Percentiles rank a stretch among this genome's conserved stretches.
Conservation (phyloP, 805 yeast genomes). For the Candida alai region DNA sequence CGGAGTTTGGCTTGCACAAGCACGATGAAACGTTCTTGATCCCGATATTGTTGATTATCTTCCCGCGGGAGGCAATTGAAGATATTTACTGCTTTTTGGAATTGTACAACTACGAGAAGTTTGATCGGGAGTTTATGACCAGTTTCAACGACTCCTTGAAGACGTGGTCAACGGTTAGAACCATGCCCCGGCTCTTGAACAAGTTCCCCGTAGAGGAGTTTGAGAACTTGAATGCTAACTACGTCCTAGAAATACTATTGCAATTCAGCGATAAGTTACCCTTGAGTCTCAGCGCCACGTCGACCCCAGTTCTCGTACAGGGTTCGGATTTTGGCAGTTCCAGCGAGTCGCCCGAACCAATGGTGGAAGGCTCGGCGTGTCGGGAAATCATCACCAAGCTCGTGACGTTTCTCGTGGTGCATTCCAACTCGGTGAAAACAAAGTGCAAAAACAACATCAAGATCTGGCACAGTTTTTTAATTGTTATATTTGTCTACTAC, state of each 20-base stretch:
- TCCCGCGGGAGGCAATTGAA: constrained; percentile 20
- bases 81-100: constrained; percentile 30
- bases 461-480: constrained; percentile 29
- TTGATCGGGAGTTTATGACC: constrained; percentile 23
- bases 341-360: not conserved
- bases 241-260: constrained; percentile 30
- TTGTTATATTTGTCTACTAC: constrained; percentile 33
- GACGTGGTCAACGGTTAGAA: constrained; percentile 24
- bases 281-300: constrained; percentile 41
- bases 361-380: constrained; percentile 17
- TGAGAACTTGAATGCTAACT: constrained; percentile 25
- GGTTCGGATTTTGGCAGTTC: not conserved
- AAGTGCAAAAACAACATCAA: constrained; percentile 25
- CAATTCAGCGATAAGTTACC: constrained; percentile 42
- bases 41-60: constrained; percentile 31
- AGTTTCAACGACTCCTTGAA: constrained; percentile 23
- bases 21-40: constrained; percentile 39
- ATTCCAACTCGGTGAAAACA: constrained; percentile 31
- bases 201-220: constrained; percentile 22
- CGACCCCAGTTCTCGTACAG: constrained; percentile 30
- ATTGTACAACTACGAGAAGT: constrained; percentile 29
- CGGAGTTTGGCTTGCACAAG: constrained; percentile 33
- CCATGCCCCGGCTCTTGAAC: constrained; percentile 17
- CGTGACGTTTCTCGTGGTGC: constrained; percentile 31
- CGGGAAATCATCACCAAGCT: constrained; percentile 28